Evolutionary conservation across 23 red algal species (phyloP), one percentile per base, ranked within the genome.

Genomic region (Chondrus crispus): DNA sequence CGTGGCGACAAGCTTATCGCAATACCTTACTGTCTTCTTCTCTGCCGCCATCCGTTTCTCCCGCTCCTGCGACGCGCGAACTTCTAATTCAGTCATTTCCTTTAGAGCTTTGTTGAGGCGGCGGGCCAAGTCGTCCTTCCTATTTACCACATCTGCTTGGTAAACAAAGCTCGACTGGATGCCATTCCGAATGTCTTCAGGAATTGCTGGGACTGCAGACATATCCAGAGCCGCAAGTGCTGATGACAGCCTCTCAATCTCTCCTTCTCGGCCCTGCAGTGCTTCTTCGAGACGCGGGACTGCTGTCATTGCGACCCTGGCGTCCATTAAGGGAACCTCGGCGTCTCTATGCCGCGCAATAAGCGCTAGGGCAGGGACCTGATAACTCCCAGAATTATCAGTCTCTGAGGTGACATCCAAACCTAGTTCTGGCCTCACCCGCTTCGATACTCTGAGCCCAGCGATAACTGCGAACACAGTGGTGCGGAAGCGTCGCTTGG

Each of bases 101-200:
- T 62, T 63, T 16, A 92, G 53, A 43, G 74, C 77, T 24, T 82
- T 52, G 43, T 62, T 30, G 46, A 92, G 66, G 28, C 76, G 75
- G 37, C 74, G 52, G 29, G 89, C 50, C 35, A 92, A 50, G 32
- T 92, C 89, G n/a, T 92, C 68, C 46, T 92, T 92, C 9, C 89
- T 75, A 40, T 66, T 46, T 33, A 92, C 57, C 18, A 92, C 36
- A 42, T 92, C 89, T 6, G 82, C 63, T 37, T 84, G 49, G 41
- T 92, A 92, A 5, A 33, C 62, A 64, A 84, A 92, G 6, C 66
- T 74, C 2, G 89, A 60, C 10, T 37, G 79, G 46, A 58, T 20
- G 22, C 39, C 14, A 37, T 63, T 71, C 45, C 89, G 72, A 43
- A 66, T 78, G 53, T 62, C 72, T 3, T 28, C 26, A 14, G 69